These are phyloP conservation scores for Cantharellus anzutake DNA, from an alignment of 768 basidiomycete species.

Conservation along the genomic window DNA sequence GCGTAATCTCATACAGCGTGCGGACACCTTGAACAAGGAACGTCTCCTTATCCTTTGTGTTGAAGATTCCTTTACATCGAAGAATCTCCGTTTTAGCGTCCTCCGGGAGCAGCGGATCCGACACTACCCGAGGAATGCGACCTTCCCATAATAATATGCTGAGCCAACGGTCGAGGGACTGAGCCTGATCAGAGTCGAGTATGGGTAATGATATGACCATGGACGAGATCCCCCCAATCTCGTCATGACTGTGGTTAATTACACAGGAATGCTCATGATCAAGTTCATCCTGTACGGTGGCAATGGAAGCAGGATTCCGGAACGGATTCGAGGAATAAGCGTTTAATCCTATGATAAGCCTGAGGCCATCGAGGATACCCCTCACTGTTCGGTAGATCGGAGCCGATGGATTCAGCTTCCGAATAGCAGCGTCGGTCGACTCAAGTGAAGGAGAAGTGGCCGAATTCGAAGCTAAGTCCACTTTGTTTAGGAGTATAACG, in stretches of 20 bases:
- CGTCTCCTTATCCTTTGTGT: constrained; percentile 30
- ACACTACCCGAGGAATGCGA: not conserved
- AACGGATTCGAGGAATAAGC: constrained; percentile 44
- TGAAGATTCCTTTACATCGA: constrained; percentile 76
- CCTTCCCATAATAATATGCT: constrained; percentile 65
- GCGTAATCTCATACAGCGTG: constrained; percentile 54
- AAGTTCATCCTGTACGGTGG: constrained; percentile 20
- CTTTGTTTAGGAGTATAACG: constrained; percentile 82
- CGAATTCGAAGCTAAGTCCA: constrained; percentile 40
- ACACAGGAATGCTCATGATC: constrained; percentile 11
- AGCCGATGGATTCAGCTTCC: constrained; percentile 60
- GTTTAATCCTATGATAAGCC: constrained; percentile 55
- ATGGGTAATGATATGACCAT: constrained; percentile 50
- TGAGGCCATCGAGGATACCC: constrained; percentile 58
- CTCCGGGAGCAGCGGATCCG: not conserved
- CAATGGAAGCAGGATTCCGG: constrained; percentile 5
- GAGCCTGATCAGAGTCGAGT: constrained; percentile 29
- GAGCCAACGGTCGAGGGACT: constrained; percentile 59
- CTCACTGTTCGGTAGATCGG: constrained; percentile 53
- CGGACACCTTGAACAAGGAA: constrained; percentile 83
- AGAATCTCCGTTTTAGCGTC: constrained; percentile 34
- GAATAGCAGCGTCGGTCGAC: constrained; percentile 32
- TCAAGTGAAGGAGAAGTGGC: constrained; percentile 17
- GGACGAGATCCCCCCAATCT: constrained; percentile 51
- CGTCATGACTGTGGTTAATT: constrained; percentile 17